Percentiles rank a stretch among this genome's conserved stretches.
Evolutionary conservation across 1,284 basidiomycete genomes (phyloP).

Genomic region (Mixia osmundae): DNA sequence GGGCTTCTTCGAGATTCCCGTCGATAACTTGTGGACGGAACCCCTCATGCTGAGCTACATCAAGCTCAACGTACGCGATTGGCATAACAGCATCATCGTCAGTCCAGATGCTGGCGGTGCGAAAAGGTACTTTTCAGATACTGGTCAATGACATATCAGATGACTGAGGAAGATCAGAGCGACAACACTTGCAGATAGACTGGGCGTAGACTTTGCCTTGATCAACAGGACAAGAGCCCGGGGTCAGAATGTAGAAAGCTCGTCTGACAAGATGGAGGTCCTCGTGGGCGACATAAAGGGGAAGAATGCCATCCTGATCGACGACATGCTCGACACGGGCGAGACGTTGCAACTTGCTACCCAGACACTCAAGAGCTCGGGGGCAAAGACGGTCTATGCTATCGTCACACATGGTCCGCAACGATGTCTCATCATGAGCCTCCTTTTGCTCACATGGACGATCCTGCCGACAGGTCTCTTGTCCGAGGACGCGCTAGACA

Average conservation of each 20-base stretch:
- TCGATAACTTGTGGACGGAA: constrained; percentile 62
- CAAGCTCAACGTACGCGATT: constrained; percentile 61
- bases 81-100: constrained; percentile 79
- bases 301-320: constrained; percentile 83
- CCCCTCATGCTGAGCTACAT: constrained; percentile 29
- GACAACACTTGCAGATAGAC: constrained; percentile 81
- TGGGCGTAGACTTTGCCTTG: constrained; percentile 85
- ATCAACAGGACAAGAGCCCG: constrained; percentile 59
- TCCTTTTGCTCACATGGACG: neutral
- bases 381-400: constrained; percentile 68
- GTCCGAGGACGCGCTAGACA: constrained; percentile 56
- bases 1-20: constrained; percentile 97
- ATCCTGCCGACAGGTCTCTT: constrained; percentile 39
- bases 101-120: constrained; percentile 94
- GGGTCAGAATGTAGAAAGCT: constrained; percentile 33
- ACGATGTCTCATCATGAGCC: constrained; percentile 6
- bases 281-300: constrained; percentile 89
- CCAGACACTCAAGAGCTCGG: constrained; percentile 60
- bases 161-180: constrained; percentile 32
- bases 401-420: constrained; percentile 68
- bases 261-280: constrained; percentile 46
- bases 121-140: constrained; percentile 44
- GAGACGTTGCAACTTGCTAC: constrained; percentile 65
- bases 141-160: neutral
- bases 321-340: constrained; percentile 97